Evolutionary conservation across 176 grass and related monocot species (phyloP).

Genomic region (Saccharum spontaneum): DNA sequence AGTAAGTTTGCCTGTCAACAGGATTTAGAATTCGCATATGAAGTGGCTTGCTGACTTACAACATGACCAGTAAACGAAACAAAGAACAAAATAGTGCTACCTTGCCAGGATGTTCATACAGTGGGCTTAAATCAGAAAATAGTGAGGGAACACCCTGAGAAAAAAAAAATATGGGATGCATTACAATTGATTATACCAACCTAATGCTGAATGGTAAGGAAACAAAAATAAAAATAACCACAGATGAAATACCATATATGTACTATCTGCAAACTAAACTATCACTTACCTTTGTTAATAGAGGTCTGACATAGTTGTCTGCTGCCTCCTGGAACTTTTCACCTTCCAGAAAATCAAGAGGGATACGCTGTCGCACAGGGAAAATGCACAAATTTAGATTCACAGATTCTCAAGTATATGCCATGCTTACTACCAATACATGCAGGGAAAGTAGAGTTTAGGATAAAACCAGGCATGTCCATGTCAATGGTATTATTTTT

Average conservation of each 20-base stretch:
- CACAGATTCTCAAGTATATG: neutral
- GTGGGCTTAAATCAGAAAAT: conserved; percentile 90
- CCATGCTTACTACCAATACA: neutral
- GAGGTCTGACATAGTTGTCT: conserved; percentile 86
- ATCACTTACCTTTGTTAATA: conserved; percentile 82
- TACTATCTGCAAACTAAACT: neutral
- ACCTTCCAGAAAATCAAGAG: conserved; percentile 93
- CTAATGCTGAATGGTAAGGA: neutral
- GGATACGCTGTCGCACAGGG: conserved; percentile 74
- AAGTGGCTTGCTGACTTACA: neutral
- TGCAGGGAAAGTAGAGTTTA: conserved; percentile 4
- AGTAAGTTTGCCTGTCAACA: conserved; percentile 77
- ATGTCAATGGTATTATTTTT: neutral
- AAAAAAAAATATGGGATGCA: conserved; percentile 9
- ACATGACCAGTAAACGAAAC: conserved; percentile 1
- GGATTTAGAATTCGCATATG: conserved; percentile 17
- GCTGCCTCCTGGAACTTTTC: conserved; percentile 82
- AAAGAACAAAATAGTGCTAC: conserved; percentile 50
- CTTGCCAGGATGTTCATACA: conserved; percentile 91
- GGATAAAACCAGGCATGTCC: neutral
- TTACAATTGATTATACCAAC: conserved; percentile 21
- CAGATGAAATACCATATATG: neutral
- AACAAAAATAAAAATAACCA: neutral
- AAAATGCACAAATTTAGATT: conserved; percentile 29
- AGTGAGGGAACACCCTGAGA: conserved; percentile 91